Evolutionary conservation across 257 asterid species (phyloP), one percentile per base, ranked within the genome.

Genomic region (Oldenlandia corymbosa): DNA sequence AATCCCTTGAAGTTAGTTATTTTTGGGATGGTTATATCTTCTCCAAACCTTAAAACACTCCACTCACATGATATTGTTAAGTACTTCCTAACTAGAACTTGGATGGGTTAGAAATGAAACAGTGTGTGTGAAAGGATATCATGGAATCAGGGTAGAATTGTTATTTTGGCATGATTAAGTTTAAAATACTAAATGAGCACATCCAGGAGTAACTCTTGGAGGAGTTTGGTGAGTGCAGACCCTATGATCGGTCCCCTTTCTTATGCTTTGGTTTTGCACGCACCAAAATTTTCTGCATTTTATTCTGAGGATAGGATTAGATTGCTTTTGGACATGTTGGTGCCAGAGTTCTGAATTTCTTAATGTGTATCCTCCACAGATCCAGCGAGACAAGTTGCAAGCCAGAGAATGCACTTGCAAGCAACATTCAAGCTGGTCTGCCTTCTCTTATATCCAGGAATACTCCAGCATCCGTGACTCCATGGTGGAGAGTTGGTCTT

Each of bases 401-500:
- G 68, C 78, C 73, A 78, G 68, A 66, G 69, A 58, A 76, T 59
- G 60, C 84, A 59, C 65, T 65, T 24, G 57, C 51, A n/a, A 71
- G 60, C 27, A 70, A 64, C 68, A 62, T 67, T 59, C 59, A 42
- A 51, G 71, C 72, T 41, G 80, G 84, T 69, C 68, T 76, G 62
- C 90, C 92, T 51, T 13, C 77, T 46, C 88, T 88, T 43, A 80
- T 88, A 80, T 68, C 84, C 64, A 75, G 62, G 71, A 86, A 83
- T 70, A 76, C 70, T 1, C 84, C 71, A 64, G 26, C 76, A 27
- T 43, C 81, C 5, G 83, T 83, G 70, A 88, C 95, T 39, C 92
- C 94, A 1, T 88, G 96, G 96, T 91, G 96, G 98, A 88, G 62
- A 73, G 82, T 79, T 70, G 95, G 94, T 14, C 60, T 79, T 30